Conservation (phyloP, 1,284 basidiomycete species). For the Cryptococcus sp. region DNA sequence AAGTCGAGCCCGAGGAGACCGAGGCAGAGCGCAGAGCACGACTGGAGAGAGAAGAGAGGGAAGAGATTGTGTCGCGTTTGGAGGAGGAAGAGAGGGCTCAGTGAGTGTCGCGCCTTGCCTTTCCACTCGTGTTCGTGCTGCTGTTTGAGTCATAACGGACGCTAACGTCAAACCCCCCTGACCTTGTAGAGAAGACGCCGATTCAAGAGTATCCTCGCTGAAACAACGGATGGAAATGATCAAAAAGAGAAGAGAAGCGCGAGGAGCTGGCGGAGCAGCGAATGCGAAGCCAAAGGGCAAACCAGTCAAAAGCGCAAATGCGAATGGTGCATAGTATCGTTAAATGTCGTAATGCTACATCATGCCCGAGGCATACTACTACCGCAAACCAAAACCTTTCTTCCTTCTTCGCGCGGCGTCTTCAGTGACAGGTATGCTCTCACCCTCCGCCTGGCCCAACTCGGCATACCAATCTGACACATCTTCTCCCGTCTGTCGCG, state of each 20-base stretch:
- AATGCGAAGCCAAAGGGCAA: neutral
- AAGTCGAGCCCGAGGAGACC: conserved; percentile 45
- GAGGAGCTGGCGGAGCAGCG: conserved; percentile 7
- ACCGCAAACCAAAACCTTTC: conserved; percentile 5
- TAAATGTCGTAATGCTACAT: neutral
- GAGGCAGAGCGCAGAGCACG: conserved; percentile 44
- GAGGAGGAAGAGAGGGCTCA: conserved; percentile 54
- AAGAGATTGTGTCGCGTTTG: conserved; percentile 52
- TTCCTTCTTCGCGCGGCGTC: conserved; percentile 9
- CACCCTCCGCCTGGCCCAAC: conserved; percentile 15
- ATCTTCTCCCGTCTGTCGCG: conserved; percentile 33
- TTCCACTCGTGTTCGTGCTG: neutral
- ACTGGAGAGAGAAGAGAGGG: conserved; percentile 49
- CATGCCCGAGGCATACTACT: neutral
- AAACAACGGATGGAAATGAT: conserved; percentile 51
- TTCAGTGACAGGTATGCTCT: conserved; percentile 8
- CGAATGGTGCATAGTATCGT: conserved; percentile 6
- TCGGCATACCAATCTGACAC: conserved; percentile 33
- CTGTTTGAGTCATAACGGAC: neutral
- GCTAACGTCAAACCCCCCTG: too few species aligned
- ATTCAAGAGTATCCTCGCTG: conserved; percentile 47
- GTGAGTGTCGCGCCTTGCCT: conserved; percentile 34
- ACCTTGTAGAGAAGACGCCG: conserved; percentile 50
- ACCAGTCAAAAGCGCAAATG: neutral
- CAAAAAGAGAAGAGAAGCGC: conserved; percentile 43